phyloP scores from a whole-genome alignment of 225 moss, liverwort and hornwort genomes.

The Straminergon stramineum region DNA sequence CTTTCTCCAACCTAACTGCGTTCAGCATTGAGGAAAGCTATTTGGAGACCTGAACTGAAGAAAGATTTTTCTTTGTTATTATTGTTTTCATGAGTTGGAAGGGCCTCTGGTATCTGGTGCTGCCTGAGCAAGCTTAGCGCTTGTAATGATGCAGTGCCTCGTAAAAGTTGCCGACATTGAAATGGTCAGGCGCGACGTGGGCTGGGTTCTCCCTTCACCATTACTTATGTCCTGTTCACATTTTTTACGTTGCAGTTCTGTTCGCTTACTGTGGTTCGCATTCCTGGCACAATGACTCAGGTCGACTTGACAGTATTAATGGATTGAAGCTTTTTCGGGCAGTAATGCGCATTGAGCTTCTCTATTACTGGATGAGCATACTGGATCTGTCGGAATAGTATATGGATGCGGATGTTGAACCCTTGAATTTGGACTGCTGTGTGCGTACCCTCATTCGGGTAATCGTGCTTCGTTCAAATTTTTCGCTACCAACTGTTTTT shows the following conservation, averaged over 20 bases:
- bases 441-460: not conserved
- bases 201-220: not conserved
- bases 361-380: no score
- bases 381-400: accelerated
- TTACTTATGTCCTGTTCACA: not conserved
- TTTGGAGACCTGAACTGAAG: constrained; percentile 17
- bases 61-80: not conserved
- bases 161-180: not conserved
- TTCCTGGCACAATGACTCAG: not conserved
- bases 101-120: not conserved
- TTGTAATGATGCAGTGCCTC: not conserved
- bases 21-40: not conserved
- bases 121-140: not conserved
- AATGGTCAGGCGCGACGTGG: not conserved
- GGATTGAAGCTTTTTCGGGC: no score
- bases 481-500: no score
- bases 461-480: not conserved
- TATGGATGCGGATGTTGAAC: no score
- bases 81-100: accelerated
- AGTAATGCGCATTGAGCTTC: no score
- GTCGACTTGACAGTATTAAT: no score
- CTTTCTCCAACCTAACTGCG: constrained; percentile 20
- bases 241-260: no score
- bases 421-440: no score
- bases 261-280: no score